Evolutionary conservation across 2,329 filamentous ascomycete genomes (phyloP).

Genomic region (Aspergillus eucalypticola): DNA sequence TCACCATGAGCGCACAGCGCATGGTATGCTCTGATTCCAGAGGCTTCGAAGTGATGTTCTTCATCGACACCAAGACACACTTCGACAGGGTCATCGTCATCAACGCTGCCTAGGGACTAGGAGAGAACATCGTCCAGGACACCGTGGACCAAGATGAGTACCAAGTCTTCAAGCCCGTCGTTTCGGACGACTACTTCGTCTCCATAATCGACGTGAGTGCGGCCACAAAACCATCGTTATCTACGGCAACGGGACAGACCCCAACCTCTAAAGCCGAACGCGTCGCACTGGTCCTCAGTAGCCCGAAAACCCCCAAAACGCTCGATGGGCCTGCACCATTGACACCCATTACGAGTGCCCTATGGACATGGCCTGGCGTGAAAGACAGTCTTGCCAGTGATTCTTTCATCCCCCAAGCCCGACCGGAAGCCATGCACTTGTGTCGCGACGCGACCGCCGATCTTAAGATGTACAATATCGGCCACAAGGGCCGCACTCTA

Average conservation of each 20-base stretch:
- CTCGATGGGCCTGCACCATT: slow-evolving; percentile 39
- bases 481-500: slow-evolving; percentile 30
- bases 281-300: slow-evolving; percentile 34
- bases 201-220: slow-evolving; percentile 40
- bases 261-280: slow-evolving; percentile 41
- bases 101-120: slow-evolving; percentile 42
- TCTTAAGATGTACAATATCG: slow-evolving; percentile 38
- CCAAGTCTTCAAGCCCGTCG: slow-evolving; percentile 42
- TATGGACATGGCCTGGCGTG: slow-evolving; percentile 46
- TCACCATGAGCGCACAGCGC: slow-evolving; percentile 27
- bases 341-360: slow-evolving; percentile 39
- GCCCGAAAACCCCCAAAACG: slow-evolving; percentile 40
- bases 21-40: slow-evolving; percentile 37
- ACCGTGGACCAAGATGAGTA: slow-evolving; percentile 44
- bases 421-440: slow-evolving; percentile 43
- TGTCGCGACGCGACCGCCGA: slow-evolving; percentile 27
- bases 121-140: slow-evolving; percentile 43
- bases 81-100: slow-evolving; percentile 45
- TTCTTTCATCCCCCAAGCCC: slow-evolving; percentile 41
- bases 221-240: slow-evolving; percentile 38
- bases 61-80: slow-evolving; percentile 43
- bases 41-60: slow-evolving; percentile 44
- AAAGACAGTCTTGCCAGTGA: slow-evolving; percentile 30
- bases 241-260: slow-evolving; percentile 37
- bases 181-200: slow-evolving; percentile 24